Evolutionary conservation across 352 stramenopile genomes (phyloP).

Genomic region (Blastocystis sp.): DNA sequence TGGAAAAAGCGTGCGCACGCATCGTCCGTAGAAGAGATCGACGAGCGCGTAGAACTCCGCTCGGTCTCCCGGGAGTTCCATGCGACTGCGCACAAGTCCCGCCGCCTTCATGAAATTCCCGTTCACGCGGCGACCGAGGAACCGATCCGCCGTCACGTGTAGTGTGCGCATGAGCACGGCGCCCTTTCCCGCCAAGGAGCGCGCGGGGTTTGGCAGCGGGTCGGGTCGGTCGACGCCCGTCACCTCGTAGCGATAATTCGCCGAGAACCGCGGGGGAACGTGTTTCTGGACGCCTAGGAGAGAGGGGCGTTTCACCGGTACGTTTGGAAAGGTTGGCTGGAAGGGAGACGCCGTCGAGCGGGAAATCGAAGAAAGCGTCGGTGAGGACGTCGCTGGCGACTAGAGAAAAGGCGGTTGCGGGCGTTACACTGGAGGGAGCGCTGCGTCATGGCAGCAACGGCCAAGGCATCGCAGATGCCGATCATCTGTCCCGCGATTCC

Average conservation of each 20-base stretch:
- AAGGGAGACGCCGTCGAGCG: background rate
- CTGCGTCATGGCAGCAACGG: background rate
- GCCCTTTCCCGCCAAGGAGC: background rate
- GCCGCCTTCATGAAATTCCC: background rate
- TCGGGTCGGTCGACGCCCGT: background rate
- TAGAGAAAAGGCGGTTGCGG: background rate
- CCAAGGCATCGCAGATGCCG: constrained; percentile 24
- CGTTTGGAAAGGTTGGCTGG: background rate
- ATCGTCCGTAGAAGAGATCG: constrained; percentile 14
- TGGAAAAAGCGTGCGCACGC: background rate
- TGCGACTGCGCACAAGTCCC: background rate
- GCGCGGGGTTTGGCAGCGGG: background rate
- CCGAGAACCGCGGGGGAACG: background rate
- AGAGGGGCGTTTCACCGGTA: too few relatives aligned
- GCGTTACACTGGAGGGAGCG: background rate
- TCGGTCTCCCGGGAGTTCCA: background rate
- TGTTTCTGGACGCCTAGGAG: background rate
- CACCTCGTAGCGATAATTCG: background rate
- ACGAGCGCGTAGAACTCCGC: background rate
- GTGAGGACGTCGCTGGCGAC: background rate
- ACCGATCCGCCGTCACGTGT: constrained; percentile 28
- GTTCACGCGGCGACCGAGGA: background rate
- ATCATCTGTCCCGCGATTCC: constrained; percentile 42
- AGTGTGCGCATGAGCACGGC: background rate
- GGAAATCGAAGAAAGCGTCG: background rate